Percentiles rank a stretch among this genome's conserved stretches.
phyloP scores from a whole-genome alignment of 164 flowering plant species.

The Tinospora cordifolia region DNA sequence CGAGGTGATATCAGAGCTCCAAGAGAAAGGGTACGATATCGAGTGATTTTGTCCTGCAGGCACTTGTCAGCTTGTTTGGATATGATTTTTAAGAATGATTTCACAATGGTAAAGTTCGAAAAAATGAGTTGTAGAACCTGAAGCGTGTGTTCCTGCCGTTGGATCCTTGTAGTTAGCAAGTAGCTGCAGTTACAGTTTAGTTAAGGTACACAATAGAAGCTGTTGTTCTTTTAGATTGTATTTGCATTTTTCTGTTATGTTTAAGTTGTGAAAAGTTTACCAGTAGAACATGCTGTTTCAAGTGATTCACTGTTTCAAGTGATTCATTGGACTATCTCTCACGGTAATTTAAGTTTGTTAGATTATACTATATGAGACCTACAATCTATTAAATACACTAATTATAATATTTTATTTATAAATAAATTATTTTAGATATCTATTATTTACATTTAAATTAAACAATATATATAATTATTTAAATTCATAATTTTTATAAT shows the following conservation, averaged over 20 bases:
- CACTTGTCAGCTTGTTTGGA: neutral
- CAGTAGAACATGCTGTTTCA: neutral
- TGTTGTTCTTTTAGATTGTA: neutral
- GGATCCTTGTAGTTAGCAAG: neutral
- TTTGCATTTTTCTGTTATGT: neutral
- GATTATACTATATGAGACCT: too few species aligned
- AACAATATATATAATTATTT: too few species aligned
- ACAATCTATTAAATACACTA: too few species aligned
- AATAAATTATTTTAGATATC: too few species aligned
- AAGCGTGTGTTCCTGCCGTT: neutral
- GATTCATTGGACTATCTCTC: too few species aligned
- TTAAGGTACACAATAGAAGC: neutral
- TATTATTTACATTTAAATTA: too few species aligned
- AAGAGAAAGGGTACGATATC: conserved; percentile 71
- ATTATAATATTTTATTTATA: too few species aligned
- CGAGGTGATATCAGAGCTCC: conserved; percentile 77
- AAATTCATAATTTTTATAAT: too few species aligned
- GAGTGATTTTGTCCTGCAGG: conserved; percentile 32
- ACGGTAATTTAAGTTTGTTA: too few species aligned
- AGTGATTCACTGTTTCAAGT: neutral
- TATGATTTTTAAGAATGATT: neutral
- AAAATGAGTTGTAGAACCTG: neutral
- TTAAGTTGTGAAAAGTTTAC: neutral
- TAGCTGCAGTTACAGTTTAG: neutral
- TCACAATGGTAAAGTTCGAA: neutral